Conservation (phyloP, 257 asterid genomes). For the Ajuga chamaepitys region DNA sequence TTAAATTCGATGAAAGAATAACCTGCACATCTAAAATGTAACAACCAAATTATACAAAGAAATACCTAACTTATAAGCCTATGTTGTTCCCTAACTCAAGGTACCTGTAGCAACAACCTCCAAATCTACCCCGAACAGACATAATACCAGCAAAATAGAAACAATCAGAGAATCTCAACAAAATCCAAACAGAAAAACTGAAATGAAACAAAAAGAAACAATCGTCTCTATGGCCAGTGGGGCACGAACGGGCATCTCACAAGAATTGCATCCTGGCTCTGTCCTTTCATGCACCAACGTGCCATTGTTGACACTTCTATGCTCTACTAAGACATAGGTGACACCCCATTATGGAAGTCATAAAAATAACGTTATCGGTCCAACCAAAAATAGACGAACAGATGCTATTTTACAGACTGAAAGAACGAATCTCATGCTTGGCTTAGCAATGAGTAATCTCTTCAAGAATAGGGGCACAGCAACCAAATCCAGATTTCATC, state of each 20-base stretch:
- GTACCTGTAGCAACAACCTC: constrained; percentile 26
- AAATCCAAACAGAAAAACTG: constrained; percentile 20
- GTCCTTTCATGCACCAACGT: constrained; percentile 26
- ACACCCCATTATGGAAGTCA: constrained; percentile 34
- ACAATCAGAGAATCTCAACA: constrained; percentile 20
- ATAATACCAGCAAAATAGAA: constrained; percentile 16
- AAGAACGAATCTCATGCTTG: constrained; percentile 51
- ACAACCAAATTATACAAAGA: constrained; percentile 24
- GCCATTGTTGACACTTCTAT: constrained; percentile 34
- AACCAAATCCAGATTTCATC: constrained; percentile 23
- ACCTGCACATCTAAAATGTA: constrained; percentile 28
- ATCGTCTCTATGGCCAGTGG: constrained; percentile 33
- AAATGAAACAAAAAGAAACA: constrained; percentile 25
- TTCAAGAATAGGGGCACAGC: constrained; percentile 24
- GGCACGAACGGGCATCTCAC: constrained; percentile 22
- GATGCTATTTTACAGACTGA: constrained; percentile 55
- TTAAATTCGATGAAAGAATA: constrained; percentile 28
- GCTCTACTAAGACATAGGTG: constrained; percentile 19
- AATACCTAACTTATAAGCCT: constrained; percentile 19
- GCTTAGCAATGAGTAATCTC: constrained; percentile 30
- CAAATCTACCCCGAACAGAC: constrained; percentile 18
- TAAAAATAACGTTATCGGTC: constrained; percentile 38
- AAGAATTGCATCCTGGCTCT: constrained; percentile 28
- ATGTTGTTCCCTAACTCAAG: constrained; percentile 25
- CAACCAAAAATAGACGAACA: constrained; percentile 40